Conservation (phyloP, 257 asterid species). For the Lithospermum erythrorhizon region DNA sequence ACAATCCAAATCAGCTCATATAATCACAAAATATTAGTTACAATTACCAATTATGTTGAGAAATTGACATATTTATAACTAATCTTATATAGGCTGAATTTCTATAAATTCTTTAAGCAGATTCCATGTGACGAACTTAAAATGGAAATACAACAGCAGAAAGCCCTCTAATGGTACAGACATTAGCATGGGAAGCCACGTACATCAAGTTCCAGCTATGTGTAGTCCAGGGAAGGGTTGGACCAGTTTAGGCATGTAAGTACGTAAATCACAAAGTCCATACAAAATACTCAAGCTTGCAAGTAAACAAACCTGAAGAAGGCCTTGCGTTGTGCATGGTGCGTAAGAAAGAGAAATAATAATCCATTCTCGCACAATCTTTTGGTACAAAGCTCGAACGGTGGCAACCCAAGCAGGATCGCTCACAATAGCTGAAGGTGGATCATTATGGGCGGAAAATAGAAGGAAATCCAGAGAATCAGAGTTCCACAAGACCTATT, state of each 20-base stretch:
- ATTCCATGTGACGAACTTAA: neutral
- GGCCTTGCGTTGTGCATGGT: conserved; percentile 99
- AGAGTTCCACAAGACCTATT: conserved; percentile 90
- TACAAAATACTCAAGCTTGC: conserved; percentile 3
- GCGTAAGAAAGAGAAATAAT: conserved; percentile 89
- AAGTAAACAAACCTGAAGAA: conserved; percentile 71
- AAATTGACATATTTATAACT: neutral
- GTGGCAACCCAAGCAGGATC: conserved; percentile 93
- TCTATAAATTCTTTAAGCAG: too few species aligned
- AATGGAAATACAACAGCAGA: neutral
- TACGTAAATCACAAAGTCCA: conserved; percentile 9
- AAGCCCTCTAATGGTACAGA: neutral
- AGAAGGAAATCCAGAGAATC: conserved; percentile 82
- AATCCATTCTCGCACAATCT: conserved; percentile 89
- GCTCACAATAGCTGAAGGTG: conserved; percentile 74
- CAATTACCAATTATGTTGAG: neutral
- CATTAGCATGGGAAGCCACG: too few species aligned
- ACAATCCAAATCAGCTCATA: neutral
- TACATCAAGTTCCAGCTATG: too few species aligned
- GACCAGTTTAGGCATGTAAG: neutral
- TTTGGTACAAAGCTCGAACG: conserved; percentile 86
- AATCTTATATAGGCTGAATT: too few species aligned
- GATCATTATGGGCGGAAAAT: conserved; percentile 82
- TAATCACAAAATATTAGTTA: neutral
- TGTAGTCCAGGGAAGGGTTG: neutral